These are phyloP conservation scores for Aspergillus homomorphus DNA, from an alignment of 495 filamentous ascomycete species.

Conservation along the genomic window DNA sequence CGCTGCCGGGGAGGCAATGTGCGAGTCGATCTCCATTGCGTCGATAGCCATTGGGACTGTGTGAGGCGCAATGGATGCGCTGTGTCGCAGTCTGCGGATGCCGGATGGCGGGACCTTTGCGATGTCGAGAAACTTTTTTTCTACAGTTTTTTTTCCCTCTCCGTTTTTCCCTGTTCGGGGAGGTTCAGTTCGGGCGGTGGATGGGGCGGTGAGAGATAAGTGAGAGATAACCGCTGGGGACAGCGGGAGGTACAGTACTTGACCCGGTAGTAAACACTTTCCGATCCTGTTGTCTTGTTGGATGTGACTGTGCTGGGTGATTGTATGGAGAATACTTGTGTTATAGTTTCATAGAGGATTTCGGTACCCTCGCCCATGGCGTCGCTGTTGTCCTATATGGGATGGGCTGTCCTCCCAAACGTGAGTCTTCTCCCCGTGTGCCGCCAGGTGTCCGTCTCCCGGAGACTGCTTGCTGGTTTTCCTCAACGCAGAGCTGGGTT, in stretches of 20 bases:
- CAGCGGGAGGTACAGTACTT: neutral
- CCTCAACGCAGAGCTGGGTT: neutral
- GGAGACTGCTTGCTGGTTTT: neutral
- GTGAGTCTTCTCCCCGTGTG: slow-evolving; percentile 41
- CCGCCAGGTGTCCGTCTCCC: neutral
- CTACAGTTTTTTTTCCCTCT: slow-evolving; percentile 28
- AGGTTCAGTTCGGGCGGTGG: slow-evolving; percentile 30
- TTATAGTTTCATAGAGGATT: neutral
- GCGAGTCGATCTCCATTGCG: slow-evolving; percentile 43
- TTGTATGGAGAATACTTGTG: neutral
- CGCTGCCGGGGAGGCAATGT: slow-evolving; percentile 12
- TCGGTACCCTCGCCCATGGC: slow-evolving; percentile 28
- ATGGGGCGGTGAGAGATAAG: slow-evolving; percentile 27
- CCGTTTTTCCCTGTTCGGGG: slow-evolving; percentile 18
- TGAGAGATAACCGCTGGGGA: slow-evolving; percentile 13
- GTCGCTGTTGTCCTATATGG: slow-evolving; percentile 66
- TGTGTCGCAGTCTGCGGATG: slow-evolving; percentile 5
- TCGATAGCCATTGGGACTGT: slow-evolving; percentile 38
- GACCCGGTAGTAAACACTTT: neutral
- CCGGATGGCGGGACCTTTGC: slow-evolving; percentile 20
- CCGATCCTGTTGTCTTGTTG: neutral
- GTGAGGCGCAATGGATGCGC: slow-evolving; percentile 22
- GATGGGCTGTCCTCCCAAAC: slow-evolving; percentile 78
- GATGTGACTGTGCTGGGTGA: neutral
- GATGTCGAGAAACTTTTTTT: slow-evolving; percentile 37